phyloP scores from a whole-genome alignment of 306 rosid species.

The Malus sylvestris region DNA sequence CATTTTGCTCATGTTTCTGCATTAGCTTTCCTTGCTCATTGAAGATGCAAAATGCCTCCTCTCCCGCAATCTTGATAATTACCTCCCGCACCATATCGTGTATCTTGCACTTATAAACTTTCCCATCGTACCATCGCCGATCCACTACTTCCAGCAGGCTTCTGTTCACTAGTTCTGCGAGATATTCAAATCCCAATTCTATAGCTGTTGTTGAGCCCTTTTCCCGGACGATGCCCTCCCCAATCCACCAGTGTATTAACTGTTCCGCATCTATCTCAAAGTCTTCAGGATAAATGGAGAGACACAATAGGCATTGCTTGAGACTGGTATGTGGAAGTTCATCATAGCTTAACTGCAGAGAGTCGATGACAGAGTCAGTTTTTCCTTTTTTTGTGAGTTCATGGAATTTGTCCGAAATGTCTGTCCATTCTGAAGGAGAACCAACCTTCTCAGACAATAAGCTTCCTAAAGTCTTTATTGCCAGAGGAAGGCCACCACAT shows the following conservation, averaged over 20 bases:
- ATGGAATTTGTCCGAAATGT: not conserved
- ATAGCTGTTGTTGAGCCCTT: not conserved
- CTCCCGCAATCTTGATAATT: conserved; percentile 3
- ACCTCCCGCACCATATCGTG: conserved; percentile 13
- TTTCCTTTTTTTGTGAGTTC: no score
- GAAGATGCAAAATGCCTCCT: conserved; percentile 8
- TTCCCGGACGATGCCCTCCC: conserved; percentile 2
- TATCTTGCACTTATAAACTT: conserved; percentile 10
- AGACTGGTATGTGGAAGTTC: not conserved
- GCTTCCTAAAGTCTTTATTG: not conserved
- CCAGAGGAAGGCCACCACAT: conserved; percentile 10
- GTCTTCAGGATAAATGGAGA: conserved; percentile 12
- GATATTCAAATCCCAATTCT: conserved; percentile 5
- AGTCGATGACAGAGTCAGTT: not conserved
- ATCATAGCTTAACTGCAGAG: conserved; percentile 1
- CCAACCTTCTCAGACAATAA: not conserved
- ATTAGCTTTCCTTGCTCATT: not conserved
- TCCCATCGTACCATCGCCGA: conserved; percentile 7
- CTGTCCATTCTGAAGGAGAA: not conserved
- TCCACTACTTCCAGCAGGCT: conserved; percentile 7
- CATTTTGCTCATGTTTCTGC: not conserved
- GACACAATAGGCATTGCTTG: conserved; percentile 7
- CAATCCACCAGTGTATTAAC: conserved; percentile 19
- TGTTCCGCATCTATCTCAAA: not conserved
- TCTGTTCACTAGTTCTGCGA: not conserved